Base-by-base conservation (phyloP, 495 filamentous ascomycete genomes). In the Elaphomyces granulatus region DNA sequence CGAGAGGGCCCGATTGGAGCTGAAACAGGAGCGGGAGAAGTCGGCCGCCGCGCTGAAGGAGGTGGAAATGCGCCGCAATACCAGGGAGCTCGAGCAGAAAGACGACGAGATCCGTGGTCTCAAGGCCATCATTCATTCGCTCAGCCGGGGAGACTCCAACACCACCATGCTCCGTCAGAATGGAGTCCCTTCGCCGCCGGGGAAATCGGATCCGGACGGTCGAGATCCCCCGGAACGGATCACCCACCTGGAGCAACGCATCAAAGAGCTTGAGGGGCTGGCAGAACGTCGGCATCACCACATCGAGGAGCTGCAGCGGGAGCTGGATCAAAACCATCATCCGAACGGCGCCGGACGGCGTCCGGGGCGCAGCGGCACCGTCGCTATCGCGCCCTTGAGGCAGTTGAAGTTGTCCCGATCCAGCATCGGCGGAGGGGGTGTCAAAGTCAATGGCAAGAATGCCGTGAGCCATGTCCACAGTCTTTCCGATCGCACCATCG, bases 21-120 rank as follows among this genome's bases (percentile, higher is more conserved):
- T 96, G 14, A 75, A 83, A 34, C 70, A 87, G 39, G 92, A 96
- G 55, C 70, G 80, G n/a, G 90, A 94, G 50, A 87, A 87, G 56
- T 83, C 83, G 8, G 78, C 80, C 8, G 74, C 76, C 15, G 68
- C 70, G 3, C 58, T 76, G 20, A 69, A 67, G 41, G 66, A 69
- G 20, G 68, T 60, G 1, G 67, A 66, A 8, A 61, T 70, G 4
- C 55, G 61, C 17, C 64, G 72, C 10, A 61, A 62, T 21, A 53
- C 59, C 2, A 78, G 81, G 49, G 87, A 94, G 46, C 59, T 95
- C 15, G 88, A 94, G 45, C 84, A 94, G 52, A 83, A 87, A 50
- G 92, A 98, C 47, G 92, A 96, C 46, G 90, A 98, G 61, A 96
- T 98, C 47, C 74, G 87, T 20, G 92, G 90, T 31, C 65, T 98